These are phyloP conservation scores for Ustilago xerochloae DNA, from an alignment of 1,284 basidiomycete genomes.

Conservation along the genomic window DNA sequence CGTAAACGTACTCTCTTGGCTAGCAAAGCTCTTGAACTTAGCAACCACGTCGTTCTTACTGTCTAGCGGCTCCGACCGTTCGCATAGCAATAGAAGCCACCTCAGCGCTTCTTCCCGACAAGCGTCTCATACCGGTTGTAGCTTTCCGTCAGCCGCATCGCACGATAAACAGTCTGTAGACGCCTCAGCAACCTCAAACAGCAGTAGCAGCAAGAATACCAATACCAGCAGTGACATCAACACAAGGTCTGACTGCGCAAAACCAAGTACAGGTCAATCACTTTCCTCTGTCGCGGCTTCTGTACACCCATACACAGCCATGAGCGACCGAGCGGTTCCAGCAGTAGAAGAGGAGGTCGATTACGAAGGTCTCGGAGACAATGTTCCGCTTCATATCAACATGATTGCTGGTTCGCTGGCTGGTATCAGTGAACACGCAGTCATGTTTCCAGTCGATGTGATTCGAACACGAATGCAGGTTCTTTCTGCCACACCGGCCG, in stretches of 20 bases:
- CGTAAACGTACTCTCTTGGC: not conserved
- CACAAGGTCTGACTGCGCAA: no score
- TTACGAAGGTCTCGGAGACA: conserved; percentile 64
- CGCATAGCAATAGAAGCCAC: conserved; percentile 14
- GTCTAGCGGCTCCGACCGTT: conserved; percentile 3
- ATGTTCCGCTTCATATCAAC: conserved; percentile 74
- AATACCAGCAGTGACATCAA: not conserved
- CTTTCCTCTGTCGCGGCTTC: conserved; percentile 4
- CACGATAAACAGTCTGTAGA: conserved; percentile 5
- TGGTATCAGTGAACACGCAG: conserved; percentile 97
- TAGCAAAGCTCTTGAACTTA: not conserved
- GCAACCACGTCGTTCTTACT: conserved; percentile 31
- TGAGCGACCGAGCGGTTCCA: conserved; percentile 47
- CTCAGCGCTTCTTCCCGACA: conserved; percentile 1
- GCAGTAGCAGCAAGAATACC: not conserved
- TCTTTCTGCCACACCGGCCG: conserved; percentile 80
- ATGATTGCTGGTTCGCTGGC: conserved; percentile 98
- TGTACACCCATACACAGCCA: conserved; percentile 5
- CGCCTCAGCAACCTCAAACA: not conserved
- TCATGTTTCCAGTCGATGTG: conserved; percentile 98
- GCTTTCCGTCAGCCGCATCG: conserved; percentile 27
- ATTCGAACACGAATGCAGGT: conserved; percentile 99
- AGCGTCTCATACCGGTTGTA: conserved; percentile 18
- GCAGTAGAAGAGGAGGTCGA: conserved; percentile 62
- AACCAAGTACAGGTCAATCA: no score